Percentiles rank a stretch among this genome's conserved stretches.
Conservation (phyloP, 176 grass and related monocot genomes). For the Stipa capillata region DNA sequence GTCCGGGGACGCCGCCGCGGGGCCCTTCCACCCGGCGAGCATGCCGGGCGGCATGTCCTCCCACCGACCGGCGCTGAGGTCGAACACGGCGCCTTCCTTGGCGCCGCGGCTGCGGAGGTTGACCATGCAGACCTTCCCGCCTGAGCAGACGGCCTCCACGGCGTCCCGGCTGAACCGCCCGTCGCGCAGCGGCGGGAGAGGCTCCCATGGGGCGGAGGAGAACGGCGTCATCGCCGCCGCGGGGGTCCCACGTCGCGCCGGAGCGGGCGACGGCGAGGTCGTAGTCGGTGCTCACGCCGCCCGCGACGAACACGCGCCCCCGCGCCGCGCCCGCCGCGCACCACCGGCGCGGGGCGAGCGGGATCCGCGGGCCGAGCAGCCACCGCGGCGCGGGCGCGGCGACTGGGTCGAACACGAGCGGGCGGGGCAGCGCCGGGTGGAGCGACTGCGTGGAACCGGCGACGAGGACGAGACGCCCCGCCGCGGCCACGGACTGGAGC, state of each 20-base stretch:
- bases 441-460: conserved; percentile 50
- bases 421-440: conserved; percentile 44
- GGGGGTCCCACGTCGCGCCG: conserved; percentile 46
- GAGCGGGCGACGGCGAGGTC: conserved; percentile 42
- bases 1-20: conserved; percentile 6
- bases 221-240: no score
- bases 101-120: conserved; percentile 45
- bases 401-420: conserved; percentile 61
- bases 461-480: conserved; percentile 45
- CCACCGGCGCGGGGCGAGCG: conserved; percentile 70
- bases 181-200: conserved; percentile 53
- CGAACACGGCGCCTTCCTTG: conserved; percentile 66
- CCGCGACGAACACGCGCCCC: conserved; percentile 58
- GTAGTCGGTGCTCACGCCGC: conserved; percentile 50
- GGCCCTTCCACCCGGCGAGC: conserved; percentile 69
- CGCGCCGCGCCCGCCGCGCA: conserved; percentile 42
- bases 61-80: conserved; percentile 35
- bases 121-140: conserved; percentile 86
- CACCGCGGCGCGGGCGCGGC: conserved; percentile 16
- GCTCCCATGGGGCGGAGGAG: conserved; percentile 38
- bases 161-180: conserved; percentile 71
- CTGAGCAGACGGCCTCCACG: conserved; percentile 45
- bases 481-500: conserved; percentile 44
- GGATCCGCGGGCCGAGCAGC: conserved; percentile 47
- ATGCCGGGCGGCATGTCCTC: conserved; percentile 83